Evolutionary conservation across 176 grass and related monocot genomes (phyloP).

Genomic region (Lolium rigidum): DNA sequence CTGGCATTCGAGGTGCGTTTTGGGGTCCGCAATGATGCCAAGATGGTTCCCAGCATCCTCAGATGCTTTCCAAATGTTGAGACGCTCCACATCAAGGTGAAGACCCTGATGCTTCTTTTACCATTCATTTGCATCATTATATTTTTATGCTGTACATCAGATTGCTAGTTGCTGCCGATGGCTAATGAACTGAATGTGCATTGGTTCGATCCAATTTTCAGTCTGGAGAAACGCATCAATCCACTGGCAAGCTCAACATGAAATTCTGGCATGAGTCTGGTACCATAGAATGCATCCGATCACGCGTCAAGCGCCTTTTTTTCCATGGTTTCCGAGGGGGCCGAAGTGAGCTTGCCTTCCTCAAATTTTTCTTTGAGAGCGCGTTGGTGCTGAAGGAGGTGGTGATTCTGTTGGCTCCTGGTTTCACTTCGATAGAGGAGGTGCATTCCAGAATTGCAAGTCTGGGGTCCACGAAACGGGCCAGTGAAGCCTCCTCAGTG

Average conservation of each 20-base stretch:
- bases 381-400: neutral
- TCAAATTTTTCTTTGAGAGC: neutral
- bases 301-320: neutral
- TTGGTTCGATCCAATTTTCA: neutral
- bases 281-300: neutral
- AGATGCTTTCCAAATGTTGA: neutral
- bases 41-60: neutral
- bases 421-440: neutral
- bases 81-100: slow-evolving; percentile 15
- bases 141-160: neutral
- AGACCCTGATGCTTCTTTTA: neutral
- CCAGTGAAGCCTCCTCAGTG: neutral
- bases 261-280: slow-evolving; percentile 5
- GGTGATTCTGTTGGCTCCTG: neutral
- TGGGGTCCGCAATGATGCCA: neutral
- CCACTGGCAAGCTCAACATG: neutral
- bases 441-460: neutral
- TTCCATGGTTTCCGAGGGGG: neutral
- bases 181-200: neutral
- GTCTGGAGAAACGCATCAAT: neutral
- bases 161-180: neutral
- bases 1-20: neutral
- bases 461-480: neutral
- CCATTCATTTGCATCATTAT: neutral
- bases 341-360: neutral